Evolutionary conservation across 176 grass and related monocot species (phyloP), one percentile per base, ranked within the genome.

Genomic region (Elaeis guineensis): DNA sequence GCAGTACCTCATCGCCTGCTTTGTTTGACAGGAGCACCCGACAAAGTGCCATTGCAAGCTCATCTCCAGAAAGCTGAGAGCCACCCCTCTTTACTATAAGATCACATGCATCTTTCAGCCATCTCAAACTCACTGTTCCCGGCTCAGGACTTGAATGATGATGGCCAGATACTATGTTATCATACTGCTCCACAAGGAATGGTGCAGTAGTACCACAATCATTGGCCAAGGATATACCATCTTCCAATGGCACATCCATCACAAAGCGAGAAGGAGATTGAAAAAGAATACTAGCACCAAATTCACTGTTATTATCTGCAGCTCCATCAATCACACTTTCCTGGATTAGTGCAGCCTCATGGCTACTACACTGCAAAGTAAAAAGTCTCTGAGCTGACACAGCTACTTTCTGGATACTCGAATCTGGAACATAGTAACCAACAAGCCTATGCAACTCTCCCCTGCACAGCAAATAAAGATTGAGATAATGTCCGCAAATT

Each of bases 11-110:
- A 25, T 97, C 87, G 14, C 92, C 92, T 62, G 83, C 69, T 88
- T 88, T 97, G 61, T 85, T 82, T 76, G 85, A 88, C 65, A 84
- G 19, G 14, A 97, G 83, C 63, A 97, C 92, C 61, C 92, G 83
- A 48, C 83, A 97, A 64, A 97, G 72, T 22, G 92, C 79, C 92
- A 88, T 78, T 66, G 83, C 83, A 73, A 97, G 92, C 70, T 97
- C 92, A 62, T 97, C 87, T 56, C 92, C 92, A 35, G 84, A 87
- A 54, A 97, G 71, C 25, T 83, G 72, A 19, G 87, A 97, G 49
- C 72, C 80, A 66, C 75, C 78, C 66, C 70, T 64, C 61, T 53
- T 77, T 52, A 83, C 78, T 70, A 97, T 97, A 49, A 79, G 55
- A 72, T 82, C 65, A 24, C 87, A 96, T 49, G 82, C 80, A 63